These are phyloP conservation scores for Lachancea quebecensis DNA, from an alignment of 805 yeast genomes.

Conservation along the genomic window DNA sequence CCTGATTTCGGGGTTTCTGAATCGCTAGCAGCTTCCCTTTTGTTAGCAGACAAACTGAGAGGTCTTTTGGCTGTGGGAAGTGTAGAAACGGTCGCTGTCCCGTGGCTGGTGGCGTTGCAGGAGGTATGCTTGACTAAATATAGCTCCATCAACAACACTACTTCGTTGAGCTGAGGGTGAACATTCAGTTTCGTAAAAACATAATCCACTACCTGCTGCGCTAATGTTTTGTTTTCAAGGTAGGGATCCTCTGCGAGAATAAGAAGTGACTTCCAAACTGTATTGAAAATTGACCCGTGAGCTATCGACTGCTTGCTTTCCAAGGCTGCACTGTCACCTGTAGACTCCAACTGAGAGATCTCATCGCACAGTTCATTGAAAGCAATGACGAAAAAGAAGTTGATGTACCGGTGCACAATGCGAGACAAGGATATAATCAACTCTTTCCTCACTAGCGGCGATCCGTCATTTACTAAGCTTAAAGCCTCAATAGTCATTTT, in stretches of 20 bases:
- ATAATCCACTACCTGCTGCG: constrained; percentile 69
- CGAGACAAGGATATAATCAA: constrained; percentile 69
- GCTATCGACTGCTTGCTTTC: constrained; percentile 64
- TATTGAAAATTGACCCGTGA: constrained; percentile 77
- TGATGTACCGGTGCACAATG: constrained; percentile 59
- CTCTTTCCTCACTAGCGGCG: constrained; percentile 83
- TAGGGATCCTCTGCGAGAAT: constrained; percentile 85
- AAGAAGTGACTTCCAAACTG: constrained; percentile 80
- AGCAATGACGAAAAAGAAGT: constrained; percentile 79
- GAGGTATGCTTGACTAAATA: constrained; percentile 47
- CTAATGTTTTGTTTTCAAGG: constrained; percentile 64
- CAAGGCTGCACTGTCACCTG: constrained; percentile 15
- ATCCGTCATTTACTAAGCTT: constrained; percentile 73
- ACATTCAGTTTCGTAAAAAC: constrained; percentile 50
- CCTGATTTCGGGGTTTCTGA: neutral
- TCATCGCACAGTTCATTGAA: constrained; percentile 81
- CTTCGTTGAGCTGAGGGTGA: constrained; percentile 52
- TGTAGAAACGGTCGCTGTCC: constrained; percentile 7
- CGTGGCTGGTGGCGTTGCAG: constrained; percentile 10
- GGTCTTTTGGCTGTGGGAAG: constrained; percentile 10
- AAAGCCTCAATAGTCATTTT: constrained; percentile 63
- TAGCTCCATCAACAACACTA: constrained; percentile 60
- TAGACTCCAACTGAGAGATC: constrained; percentile 48
- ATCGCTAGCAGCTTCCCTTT: neutral
- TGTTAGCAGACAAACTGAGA: constrained; percentile 3